These are phyloP conservation scores for Nyssa sinensis DNA, from an alignment of 148 eudicot species.

Conservation along the genomic window DNA sequence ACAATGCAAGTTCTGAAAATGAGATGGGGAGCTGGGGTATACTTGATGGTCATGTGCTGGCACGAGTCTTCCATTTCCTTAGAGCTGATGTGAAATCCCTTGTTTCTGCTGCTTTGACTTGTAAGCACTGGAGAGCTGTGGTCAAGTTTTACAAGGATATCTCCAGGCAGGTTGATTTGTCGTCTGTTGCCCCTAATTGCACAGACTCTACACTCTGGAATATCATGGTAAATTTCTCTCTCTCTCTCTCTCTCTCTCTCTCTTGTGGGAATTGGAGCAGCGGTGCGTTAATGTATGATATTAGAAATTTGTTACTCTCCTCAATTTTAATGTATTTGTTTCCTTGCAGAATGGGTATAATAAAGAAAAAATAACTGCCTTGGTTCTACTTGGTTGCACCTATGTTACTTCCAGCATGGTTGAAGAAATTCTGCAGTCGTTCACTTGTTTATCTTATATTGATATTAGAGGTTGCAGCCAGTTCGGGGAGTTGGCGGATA, in stretches of 20 bases:
- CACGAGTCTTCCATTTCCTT: conserved; percentile 85
- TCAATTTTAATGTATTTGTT: conserved; percentile 1
- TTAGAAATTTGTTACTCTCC: not conserved
- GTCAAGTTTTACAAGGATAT: conserved; percentile 60
- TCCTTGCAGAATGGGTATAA: conserved; percentile 78
- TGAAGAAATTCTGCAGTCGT: conserved; percentile 67
- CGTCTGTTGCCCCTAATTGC: conserved; percentile 59
- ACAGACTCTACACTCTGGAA: conserved; percentile 50
- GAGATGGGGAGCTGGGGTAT: conserved; percentile 66
- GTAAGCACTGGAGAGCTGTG: conserved; percentile 86
- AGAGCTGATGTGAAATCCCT: conserved; percentile 77
- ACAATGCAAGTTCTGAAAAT: conserved; percentile 24
- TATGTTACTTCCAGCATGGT: conserved; percentile 58
- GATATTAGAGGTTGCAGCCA: conserved; percentile 94
- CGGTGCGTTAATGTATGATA: not conserved
- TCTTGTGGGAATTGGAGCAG: too few relatives aligned
- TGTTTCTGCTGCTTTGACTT: conserved; percentile 63
- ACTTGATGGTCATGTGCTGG: conserved; percentile 74
- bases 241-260: not conserved
- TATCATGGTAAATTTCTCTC: conserved; percentile 54
- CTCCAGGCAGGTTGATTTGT: conserved; percentile 63
- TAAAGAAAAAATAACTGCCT: conserved; percentile 62
- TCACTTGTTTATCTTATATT: conserved; percentile 56
- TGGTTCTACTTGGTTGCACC: conserved; percentile 77
- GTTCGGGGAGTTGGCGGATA: conserved; percentile 62